Conservation (phyloP, 2,329 filamentous ascomycete species). For the Pseudogymnoascus sp. region DNA sequence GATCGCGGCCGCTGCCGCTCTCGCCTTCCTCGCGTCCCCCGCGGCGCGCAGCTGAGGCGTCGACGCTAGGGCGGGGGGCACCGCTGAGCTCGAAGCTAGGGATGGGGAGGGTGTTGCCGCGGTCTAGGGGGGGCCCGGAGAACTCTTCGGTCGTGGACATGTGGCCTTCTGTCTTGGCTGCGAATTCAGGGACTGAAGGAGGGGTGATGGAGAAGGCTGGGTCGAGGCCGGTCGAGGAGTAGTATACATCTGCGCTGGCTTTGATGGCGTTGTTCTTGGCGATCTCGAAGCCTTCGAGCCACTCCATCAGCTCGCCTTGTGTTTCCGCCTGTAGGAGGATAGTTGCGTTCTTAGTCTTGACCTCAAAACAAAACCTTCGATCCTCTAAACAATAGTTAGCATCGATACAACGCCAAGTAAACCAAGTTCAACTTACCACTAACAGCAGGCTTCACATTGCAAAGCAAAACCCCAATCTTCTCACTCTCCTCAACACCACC, state of each 20-base stretch:
- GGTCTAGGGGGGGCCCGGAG: conserved; percentile 38
- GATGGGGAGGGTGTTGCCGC: conserved; percentile 55
- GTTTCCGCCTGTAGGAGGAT: conserved; percentile 89
- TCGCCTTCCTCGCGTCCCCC: conserved; percentile 64
- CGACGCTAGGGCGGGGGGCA: conserved; percentile 60
- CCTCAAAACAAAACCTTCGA: conserved; percentile 91
- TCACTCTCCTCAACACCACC: conserved; percentile 91
- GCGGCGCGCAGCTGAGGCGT: conserved; percentile 41
- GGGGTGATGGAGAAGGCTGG: conserved; percentile 90
- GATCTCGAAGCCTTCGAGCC: conserved; percentile 87
- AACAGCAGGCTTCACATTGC: conserved; percentile 83
- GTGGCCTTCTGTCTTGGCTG: conserved; percentile 69
- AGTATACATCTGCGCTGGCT: conserved; percentile 44
- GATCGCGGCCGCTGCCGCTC: conserved; percentile 64
- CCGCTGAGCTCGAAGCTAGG: conserved; percentile 47
- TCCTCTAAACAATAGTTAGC: conserved; percentile 51
- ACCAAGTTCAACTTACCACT: conserved; percentile 31
- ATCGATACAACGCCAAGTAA: neutral
- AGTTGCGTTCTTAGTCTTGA: conserved; percentile 93
- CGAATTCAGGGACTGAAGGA: conserved; percentile 82
- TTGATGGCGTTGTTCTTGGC: conserved; percentile 91
- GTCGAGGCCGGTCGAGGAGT: conserved; percentile 44
- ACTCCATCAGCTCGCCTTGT: conserved; percentile 83
- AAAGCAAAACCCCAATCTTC: conserved; percentile 89
- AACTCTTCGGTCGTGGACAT: conserved; percentile 42